A percentile compares a stretch with the other conserved stretches of the same genome.
Evolutionary conservation across 345 rosid species (phyloP).

Genomic region (Lepidium aucheri): DNA sequence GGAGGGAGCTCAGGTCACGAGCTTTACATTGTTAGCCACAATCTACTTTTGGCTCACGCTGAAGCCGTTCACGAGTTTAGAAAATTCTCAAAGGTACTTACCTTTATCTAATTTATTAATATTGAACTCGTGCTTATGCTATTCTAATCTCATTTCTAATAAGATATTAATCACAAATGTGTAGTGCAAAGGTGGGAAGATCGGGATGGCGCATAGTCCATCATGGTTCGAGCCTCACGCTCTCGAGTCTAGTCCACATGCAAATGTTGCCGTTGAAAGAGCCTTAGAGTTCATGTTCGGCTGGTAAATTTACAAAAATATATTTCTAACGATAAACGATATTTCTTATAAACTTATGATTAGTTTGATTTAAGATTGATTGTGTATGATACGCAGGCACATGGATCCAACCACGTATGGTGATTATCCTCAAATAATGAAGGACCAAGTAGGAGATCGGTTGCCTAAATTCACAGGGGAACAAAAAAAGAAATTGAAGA

Average conservation of each 20-base stretch:
- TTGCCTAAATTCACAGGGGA: slow-evolving; percentile 14
- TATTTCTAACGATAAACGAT: background rate
- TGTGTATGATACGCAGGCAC: background rate
- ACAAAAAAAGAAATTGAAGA: slow-evolving; percentile 1
- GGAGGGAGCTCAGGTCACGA: slow-evolving; percentile 23
- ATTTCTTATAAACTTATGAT: background rate
- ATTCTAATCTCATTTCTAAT: background rate
- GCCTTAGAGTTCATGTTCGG: slow-evolving; percentile 17
- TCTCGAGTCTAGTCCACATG: slow-evolving; percentile 6
- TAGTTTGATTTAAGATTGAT: background rate
- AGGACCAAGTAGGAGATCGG: slow-evolving; percentile 9
- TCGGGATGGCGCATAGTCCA: slow-evolving; percentile 16
- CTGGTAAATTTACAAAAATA: background rate
- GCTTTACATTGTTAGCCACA: slow-evolving; percentile 8
- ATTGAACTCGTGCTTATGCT: background rate
- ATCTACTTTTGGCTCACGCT: slow-evolving; percentile 19
- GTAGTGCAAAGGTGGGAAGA: slow-evolving; percentile 12
- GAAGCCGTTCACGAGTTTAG: slow-evolving; percentile 17
- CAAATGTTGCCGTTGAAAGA: background rate
- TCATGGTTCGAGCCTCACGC: slow-evolving; percentile 18
- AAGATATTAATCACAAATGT: background rate
- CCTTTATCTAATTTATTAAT: no score
- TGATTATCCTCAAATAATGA: slow-evolving; percentile 23
- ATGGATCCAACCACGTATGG: slow-evolving; percentile 14
- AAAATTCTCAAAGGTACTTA: background rate